Conservation (phyloP, 352 stramenopile genomes). For the Globisporangium abappressorium region DNA sequence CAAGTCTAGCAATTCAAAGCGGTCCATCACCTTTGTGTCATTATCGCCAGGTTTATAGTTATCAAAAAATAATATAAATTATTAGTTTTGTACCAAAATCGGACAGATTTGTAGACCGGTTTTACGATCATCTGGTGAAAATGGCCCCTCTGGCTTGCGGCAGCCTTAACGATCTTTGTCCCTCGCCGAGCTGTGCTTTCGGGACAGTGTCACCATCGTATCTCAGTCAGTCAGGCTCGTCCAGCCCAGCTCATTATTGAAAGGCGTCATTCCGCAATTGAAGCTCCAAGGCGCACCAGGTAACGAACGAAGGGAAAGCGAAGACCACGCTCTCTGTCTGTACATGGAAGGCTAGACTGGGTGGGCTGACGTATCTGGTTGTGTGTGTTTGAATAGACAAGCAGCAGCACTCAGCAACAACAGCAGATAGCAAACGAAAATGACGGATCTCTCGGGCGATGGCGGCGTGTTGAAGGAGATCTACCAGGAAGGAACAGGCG, state of each 20-base stretch:
- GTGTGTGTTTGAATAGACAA: neutral
- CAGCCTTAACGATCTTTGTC: slow-evolving; percentile 2
- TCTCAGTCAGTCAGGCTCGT: neutral
- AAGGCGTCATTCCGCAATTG: slow-evolving; percentile 12
- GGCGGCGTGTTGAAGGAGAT: slow-evolving; percentile 92
- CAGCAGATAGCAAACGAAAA: slow-evolving; percentile 18
- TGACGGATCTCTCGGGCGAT: slow-evolving; percentile 82
- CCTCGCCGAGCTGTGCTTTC: neutral
- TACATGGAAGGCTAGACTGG: neutral
- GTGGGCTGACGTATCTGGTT: neutral
- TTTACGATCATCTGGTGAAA: neutral
- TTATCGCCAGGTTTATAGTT: neutral
- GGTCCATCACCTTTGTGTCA: neutral
- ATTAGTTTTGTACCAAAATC: neutral
- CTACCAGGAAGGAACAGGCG: slow-evolving; percentile 85
- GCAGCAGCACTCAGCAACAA: neutral
- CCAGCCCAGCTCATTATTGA: neutral
- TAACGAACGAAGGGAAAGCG: neutral
- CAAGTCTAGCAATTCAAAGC: neutral
- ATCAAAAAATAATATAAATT: neutral
- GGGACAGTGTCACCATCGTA: neutral
- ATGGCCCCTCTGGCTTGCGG: neutral
- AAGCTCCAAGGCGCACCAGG: neutral
- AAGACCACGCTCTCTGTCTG: neutral
- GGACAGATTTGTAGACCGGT: neutral